Conservation (phyloP, 495 filamentous ascomycete genomes). For the Talaromyces borbonicus region DNA sequence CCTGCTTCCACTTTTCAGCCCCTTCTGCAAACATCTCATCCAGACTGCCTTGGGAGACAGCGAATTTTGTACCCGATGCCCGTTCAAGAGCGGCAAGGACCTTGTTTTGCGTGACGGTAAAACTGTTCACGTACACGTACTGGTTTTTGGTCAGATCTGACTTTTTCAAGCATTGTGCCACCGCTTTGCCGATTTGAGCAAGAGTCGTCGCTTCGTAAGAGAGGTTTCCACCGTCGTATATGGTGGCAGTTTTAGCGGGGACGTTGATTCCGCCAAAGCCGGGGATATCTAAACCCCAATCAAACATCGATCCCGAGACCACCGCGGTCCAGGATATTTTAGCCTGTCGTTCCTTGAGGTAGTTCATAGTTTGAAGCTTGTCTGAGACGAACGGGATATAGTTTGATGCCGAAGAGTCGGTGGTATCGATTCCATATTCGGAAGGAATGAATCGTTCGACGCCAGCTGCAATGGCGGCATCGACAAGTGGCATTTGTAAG, state of each 20-base stretch:
- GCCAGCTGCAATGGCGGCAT: constrained; percentile 48
- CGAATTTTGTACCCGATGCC: constrained; percentile 38
- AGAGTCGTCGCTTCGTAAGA: constrained; percentile 39
- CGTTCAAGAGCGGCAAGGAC: constrained; percentile 23
- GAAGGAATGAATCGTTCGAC: constrained; percentile 62
- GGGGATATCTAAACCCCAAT: neutral
- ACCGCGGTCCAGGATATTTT: neutral
- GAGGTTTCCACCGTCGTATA: constrained; percentile 46
- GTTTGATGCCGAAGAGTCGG: constrained; percentile 31
- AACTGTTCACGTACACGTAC: constrained; percentile 38
- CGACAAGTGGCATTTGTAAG: constrained; percentile 42
- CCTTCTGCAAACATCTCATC: constrained; percentile 35
- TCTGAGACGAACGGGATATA: constrained; percentile 23
- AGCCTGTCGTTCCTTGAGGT: neutral
- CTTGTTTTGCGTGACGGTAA: constrained; percentile 44
- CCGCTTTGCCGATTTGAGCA: constrained; percentile 34
- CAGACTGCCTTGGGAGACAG: constrained; percentile 26
- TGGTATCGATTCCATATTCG: constrained; percentile 62
- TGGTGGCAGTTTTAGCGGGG: neutral
- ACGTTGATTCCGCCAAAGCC: constrained; percentile 1
- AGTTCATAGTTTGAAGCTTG: constrained; percentile 22
- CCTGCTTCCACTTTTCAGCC: constrained; percentile 13
- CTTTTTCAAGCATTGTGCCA: constrained; percentile 39
- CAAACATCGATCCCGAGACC: neutral
- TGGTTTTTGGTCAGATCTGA: constrained; percentile 46